phyloP scores from a whole-genome alignment of 192 early-diverging fungal genomes.

The Lobulomyces angularis region DNA sequence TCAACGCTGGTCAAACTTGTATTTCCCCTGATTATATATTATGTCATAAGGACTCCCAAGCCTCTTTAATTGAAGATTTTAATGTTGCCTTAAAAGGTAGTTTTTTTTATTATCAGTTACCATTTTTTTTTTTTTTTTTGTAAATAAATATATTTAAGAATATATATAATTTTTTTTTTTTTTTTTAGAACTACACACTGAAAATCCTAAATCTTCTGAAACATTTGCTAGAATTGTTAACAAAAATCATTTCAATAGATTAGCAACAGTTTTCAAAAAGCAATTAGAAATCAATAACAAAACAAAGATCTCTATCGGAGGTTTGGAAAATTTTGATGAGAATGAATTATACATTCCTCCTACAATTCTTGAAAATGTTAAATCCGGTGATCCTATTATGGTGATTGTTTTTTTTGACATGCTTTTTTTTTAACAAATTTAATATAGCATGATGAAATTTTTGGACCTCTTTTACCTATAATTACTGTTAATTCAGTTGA shows the following conservation, averaged over 20 bases:
- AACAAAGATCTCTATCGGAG: constrained; percentile 38
- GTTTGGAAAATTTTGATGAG: constrained; percentile 34
- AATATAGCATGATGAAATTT: constrained; percentile 75
- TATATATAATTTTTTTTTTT: too few relatives aligned
- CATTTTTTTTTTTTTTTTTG: too few relatives aligned
- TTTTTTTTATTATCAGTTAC: too few relatives aligned
- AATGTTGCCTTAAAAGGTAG: too few relatives aligned
- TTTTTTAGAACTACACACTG: too few relatives aligned
- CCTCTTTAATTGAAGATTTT: constrained; percentile 45
- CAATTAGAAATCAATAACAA: constrained; percentile 17
- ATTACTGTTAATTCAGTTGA: constrained; percentile 29
- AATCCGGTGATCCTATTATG: constrained; percentile 18
- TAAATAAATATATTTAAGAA: too few relatives aligned
- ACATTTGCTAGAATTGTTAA: constrained; percentile 68
- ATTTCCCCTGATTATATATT: constrained; percentile 79
- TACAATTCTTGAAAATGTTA: constrained; percentile 65
- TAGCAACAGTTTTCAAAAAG: constrained; percentile 37
- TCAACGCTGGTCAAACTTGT: constrained; percentile 80
- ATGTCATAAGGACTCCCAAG: constrained; percentile 43
- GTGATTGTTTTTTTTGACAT: too few relatives aligned
- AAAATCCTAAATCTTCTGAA: too few relatives aligned
- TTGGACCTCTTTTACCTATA: constrained; percentile 84
- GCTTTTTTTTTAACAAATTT: constrained; percentile 22
- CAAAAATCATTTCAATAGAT: constrained; percentile 53
- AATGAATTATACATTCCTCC: constrained; percentile 65